Evolutionary conservation across 139 green algal species (phyloP), one percentile per base, ranked within the genome.

Genomic region (Tetradesmus lagerheimii): DNA sequence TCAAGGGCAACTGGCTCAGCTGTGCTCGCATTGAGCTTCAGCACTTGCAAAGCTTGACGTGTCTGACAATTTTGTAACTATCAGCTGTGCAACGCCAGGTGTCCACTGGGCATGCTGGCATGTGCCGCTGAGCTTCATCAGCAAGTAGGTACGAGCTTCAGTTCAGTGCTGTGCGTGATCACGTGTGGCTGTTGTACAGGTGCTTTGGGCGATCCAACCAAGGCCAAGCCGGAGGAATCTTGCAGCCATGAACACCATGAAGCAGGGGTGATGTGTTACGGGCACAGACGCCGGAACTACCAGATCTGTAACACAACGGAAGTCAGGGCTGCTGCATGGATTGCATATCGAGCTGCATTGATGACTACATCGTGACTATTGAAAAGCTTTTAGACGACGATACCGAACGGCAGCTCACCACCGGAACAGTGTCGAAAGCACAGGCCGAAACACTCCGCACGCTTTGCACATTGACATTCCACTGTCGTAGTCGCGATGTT

Each of bases 271-370:
- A 74, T n/a, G 6, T 74, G 5, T 27, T n/a, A n/a, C n/a, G n/a
- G n/a, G n/a, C n/a, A n/a, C n/a, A n/a, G n/a, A n/a, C n/a, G 71
- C 31, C 71, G n/a, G 31, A 79, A 79, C 71, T 2, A 79, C 31
- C 71, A 38, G 71, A 79, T 79, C 71, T 79, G 31, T 79, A 79
- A 37, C n/a, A 79, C 71, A 38, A 37, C 71, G 41, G 71, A 79
- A 38, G 71, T 39, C 27, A 38, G n/a, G 3, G 1, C 12, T 31
- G 2, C 25, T 31, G 20, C 20, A 31, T 20, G 23, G 16, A 31
- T 1, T 8, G 20, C 31, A 9, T 23, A 31, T n/a, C 57, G 16
- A 9, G 23, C 57, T 31, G 18, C 23, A 5, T 71, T 9, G 15
- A 71, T 11, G 20, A 31, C 4, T 25, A 8, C 57, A 31, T 71